These are phyloP conservation scores for Botrytis pseudocinerea DNA, from an alignment of 2,329 filamentous ascomycete genomes.

Conservation along the genomic window DNA sequence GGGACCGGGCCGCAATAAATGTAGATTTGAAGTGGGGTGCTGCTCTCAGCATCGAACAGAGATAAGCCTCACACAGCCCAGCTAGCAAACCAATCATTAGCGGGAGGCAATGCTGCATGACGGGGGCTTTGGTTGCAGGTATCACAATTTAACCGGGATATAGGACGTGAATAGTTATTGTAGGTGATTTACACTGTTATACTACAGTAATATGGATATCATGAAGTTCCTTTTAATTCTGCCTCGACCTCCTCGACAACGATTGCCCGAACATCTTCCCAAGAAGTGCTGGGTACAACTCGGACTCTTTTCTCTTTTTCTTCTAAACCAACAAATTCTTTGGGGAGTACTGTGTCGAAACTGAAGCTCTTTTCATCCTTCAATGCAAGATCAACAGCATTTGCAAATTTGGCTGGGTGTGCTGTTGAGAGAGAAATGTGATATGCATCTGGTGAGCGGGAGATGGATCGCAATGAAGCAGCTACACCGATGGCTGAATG, in stretches of 20 bases:
- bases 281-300: slow-evolving; percentile 57
- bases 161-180: background rate
- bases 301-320: slow-evolving; percentile 73
- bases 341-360: slow-evolving; percentile 76
- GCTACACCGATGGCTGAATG: slow-evolving; percentile 87
- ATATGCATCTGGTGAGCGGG: slow-evolving; percentile 51
- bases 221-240: slow-evolving; percentile 50
- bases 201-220: slow-evolving; percentile 18
- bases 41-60: background rate
- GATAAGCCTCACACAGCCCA: background rate
- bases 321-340: slow-evolving; percentile 79
- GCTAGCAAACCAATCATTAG: background rate
- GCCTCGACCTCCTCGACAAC: slow-evolving; percentile 72
- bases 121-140: background rate
- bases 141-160: background rate
- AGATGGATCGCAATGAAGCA: slow-evolving; percentile 69
- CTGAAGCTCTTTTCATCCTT: slow-evolving; percentile 69
- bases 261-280: slow-evolving; percentile 73
- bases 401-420: slow-evolving; percentile 92
- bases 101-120: background rate
- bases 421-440: slow-evolving; percentile 88
- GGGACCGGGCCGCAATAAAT: background rate
- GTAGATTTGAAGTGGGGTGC: background rate
- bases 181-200: background rate
- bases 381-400: slow-evolving; percentile 79